phyloP scores from a whole-genome alignment of 1,284 basidiomycete genomes.

The Cryptococcus maquisensis region DNA sequence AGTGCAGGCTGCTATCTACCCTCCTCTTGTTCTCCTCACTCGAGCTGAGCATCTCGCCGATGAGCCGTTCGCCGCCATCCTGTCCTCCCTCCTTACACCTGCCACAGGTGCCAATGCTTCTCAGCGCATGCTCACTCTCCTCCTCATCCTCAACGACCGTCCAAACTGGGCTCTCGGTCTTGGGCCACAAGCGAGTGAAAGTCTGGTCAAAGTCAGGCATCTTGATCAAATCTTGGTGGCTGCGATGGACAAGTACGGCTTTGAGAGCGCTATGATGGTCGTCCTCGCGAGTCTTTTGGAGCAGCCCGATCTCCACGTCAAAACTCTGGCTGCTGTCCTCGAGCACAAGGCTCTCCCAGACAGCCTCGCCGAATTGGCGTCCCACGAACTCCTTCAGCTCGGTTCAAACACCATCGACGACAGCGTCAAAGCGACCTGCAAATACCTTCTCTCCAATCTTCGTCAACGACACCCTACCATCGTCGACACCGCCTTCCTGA shows the following conservation, averaged over 20 bases:
- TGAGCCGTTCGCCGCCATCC: constrained; percentile 38
- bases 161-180: constrained; percentile 24
- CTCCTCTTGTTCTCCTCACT: constrained; percentile 45
- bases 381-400: constrained; percentile 23
- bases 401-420: constrained; percentile 16
- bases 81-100: constrained; percentile 35
- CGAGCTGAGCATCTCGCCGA: constrained; percentile 41
- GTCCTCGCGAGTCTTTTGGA: constrained; percentile 25
- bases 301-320: constrained; percentile 11
- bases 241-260: constrained; percentile 41
- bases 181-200: constrained; percentile 22
- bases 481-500: constrained; percentile 32
- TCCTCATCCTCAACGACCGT: constrained; percentile 44
- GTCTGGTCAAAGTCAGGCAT: constrained; percentile 28
- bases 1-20: constrained; percentile 42
- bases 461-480: constrained; percentile 41
- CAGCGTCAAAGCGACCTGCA: constrained; percentile 18
- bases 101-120: constrained; percentile 39
- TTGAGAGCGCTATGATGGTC: constrained; percentile 29
- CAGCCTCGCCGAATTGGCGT: constrained; percentile 24
- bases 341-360: constrained; percentile 27
- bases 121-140: constrained; percentile 43
- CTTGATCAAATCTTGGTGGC: constrained; percentile 36
- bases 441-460: constrained; percentile 30
- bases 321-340: constrained; percentile 21